These are phyloP conservation scores for Clarireedia homoeocarpa DNA, from an alignment of 2,329 filamentous ascomycete species.

Conservation along the genomic window DNA sequence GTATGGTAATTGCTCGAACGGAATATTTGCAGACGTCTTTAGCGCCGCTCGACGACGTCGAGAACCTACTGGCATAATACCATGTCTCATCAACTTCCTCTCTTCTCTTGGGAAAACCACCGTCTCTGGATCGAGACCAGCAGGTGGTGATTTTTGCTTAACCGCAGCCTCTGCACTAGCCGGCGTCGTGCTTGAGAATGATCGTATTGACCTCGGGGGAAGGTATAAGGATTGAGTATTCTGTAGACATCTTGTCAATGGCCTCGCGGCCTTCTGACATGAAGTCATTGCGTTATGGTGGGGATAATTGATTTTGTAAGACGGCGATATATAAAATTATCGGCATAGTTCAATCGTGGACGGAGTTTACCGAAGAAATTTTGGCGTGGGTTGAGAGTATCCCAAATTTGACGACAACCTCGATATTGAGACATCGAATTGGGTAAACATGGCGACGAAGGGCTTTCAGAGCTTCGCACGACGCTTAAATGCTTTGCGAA, in stretches of 20 bases:
- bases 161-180: constrained; percentile 27
- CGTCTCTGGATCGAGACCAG: constrained; percentile 56
- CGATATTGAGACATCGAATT: constrained; percentile 10
- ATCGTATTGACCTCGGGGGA: constrained; percentile 21
- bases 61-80: constrained; percentile 70
- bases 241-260: constrained; percentile 46
- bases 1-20: constrained; percentile 91
- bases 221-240: constrained; percentile 28
- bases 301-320: constrained; percentile 10
- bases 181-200: constrained; percentile 31
- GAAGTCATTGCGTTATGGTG: constrained; percentile 42
- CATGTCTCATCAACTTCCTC: constrained; percentile 57
- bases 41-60: constrained; percentile 73
- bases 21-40: constrained; percentile 54
- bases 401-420: constrained; percentile 10
- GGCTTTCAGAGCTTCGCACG: constrained; percentile 25
- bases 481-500: constrained; percentile 23
- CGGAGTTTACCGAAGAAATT: constrained; percentile 22
- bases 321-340: constrained; percentile 20
- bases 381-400: constrained; percentile 15
- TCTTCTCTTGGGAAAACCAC: constrained; percentile 58
- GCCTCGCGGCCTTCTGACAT: constrained; percentile 51
- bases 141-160: constrained; percentile 30
- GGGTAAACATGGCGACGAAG: constrained; percentile 28
- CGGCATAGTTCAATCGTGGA: constrained; percentile 8